These are phyloP conservation scores for Ambrosia hybrid DNA, from an alignment of 140 eudicot species.

Conservation along the genomic window DNA sequence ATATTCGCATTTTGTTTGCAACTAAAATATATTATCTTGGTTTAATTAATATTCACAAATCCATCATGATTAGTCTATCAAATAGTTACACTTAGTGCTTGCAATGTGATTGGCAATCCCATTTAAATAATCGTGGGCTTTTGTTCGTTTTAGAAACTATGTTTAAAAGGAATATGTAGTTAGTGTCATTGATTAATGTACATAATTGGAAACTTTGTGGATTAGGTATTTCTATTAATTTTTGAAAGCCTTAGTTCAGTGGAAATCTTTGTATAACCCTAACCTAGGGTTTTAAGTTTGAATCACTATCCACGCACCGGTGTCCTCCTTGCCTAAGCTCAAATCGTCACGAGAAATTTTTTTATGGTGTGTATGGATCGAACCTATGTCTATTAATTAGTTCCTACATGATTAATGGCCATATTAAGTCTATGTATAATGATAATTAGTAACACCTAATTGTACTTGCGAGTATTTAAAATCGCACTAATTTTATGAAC, in stretches of 20 bases:
- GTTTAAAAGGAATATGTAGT: background rate
- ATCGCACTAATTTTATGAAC: too few species aligned
- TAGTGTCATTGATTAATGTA: background rate
- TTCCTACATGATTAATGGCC: background rate
- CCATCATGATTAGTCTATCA: slow-evolving; percentile 22
- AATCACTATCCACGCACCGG: too few species aligned
- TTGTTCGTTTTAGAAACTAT: slow-evolving; percentile 2
- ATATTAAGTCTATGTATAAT: background rate
- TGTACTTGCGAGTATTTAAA: too few species aligned
- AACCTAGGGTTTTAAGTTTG: too few species aligned
- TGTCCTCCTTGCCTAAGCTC: too few species aligned
- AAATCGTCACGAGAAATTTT: too few species aligned
- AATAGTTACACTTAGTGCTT: slow-evolving; percentile 28
- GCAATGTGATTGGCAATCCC: slow-evolving; percentile 22
- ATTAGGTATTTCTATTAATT: background rate
- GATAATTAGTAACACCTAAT: too few species aligned
- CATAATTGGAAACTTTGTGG: slow-evolving; percentile 5
- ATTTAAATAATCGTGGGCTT: background rate
- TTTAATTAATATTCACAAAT: slow-evolving; percentile 24
- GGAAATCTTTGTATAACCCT: too few species aligned
- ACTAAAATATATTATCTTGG: slow-evolving; percentile 30
- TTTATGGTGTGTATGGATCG: too few species aligned
- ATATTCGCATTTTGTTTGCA: slow-evolving; percentile 24
- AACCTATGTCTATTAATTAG: background rate
- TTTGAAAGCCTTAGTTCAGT: too few species aligned